phyloP scores from a whole-genome alignment of 1,284 basidiomycete species.

The Phenoliferia sp. region DNA sequence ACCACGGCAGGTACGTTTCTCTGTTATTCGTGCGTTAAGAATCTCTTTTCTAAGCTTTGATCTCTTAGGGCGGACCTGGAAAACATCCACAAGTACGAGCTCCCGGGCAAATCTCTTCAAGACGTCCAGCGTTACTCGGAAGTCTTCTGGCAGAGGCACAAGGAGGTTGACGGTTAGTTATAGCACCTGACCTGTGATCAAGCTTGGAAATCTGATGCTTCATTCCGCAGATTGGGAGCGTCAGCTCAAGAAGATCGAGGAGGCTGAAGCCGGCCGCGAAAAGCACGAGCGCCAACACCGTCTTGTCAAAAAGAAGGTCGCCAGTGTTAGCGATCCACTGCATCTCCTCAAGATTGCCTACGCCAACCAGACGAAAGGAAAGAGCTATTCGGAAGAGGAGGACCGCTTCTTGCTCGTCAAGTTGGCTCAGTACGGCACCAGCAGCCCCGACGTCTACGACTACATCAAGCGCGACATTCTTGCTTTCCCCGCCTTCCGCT shows the following conservation, averaged over 20 bases:
- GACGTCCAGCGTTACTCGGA: conserved; percentile 77
- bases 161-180: conserved; percentile 68
- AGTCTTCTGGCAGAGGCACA: conserved; percentile 87
- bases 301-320: conserved; percentile 70
- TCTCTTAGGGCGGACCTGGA: conserved; percentile 67
- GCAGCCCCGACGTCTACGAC: conserved; percentile 88
- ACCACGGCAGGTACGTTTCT: conserved; percentile 63
- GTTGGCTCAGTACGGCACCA: conserved; percentile 86
- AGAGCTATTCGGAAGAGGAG: conserved; percentile 94
- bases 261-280: conserved; percentile 58
- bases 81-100: conserved; percentile 79
- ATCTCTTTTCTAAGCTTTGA: no score
- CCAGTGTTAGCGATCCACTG: conserved; percentile 77
- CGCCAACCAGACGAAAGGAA: conserved; percentile 83
- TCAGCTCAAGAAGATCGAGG: conserved; percentile 71
- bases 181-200: neutral
- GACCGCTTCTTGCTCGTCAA: conserved; percentile 92
- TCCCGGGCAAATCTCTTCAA: conserved; percentile 66
- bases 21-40: no score
- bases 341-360: conserved; percentile 92
- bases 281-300: conserved; percentile 31
- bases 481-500: conserved; percentile 89
- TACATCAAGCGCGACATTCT: conserved; percentile 93
- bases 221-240: conserved; percentile 63
- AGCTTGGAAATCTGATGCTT: neutral